These are phyloP conservation scores for Luffa aegyptiaca DNA, from an alignment of 306 rosid genomes.

Conservation along the genomic window DNA sequence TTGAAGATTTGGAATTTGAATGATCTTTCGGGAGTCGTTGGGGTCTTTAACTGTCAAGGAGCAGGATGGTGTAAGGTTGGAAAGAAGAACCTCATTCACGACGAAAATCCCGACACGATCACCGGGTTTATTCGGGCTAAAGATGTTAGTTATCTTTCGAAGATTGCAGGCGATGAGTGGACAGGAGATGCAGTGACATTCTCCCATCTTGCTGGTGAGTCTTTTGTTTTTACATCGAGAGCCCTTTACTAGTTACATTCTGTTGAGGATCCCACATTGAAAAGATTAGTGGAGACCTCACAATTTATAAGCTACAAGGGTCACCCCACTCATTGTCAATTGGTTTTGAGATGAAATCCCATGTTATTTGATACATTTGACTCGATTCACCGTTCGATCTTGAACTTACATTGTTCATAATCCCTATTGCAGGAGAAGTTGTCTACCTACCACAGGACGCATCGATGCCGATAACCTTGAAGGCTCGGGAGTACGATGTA, in stretches of 20 bases:
- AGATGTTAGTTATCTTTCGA: conserved; percentile 51
- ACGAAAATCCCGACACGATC: conserved; percentile 42
- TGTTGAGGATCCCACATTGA: too few species aligned
- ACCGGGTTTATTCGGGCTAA: conserved; percentile 61
- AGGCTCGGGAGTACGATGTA: conserved; percentile 53
- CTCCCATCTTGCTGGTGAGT: conserved; percentile 79
- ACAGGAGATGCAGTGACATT: conserved; percentile 47
- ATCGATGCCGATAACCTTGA: conserved; percentile 48
- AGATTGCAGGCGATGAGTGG: conserved; percentile 51
- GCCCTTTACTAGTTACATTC: neutral
- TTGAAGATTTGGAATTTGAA: conserved; percentile 85
- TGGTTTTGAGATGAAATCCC: too few species aligned
- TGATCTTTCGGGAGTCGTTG: conserved; percentile 59
- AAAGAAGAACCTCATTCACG: conserved; percentile 63
- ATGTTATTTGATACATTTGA: neutral
- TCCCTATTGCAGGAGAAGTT: conserved; percentile 41
- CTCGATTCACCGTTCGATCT: neutral
- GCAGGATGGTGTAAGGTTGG: conserved; percentile 89
- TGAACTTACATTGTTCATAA: neutral
- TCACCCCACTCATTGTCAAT: too few species aligned
- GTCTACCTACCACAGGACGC: conserved; percentile 57
- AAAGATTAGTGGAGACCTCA: too few species aligned
- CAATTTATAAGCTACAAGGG: too few species aligned
- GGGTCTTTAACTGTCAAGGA: conserved; percentile 86
- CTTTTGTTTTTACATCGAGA: neutral